Evolutionary conservation across 345 rosid species (phyloP).

Genomic region (Boechera divaricarpa): DNA sequence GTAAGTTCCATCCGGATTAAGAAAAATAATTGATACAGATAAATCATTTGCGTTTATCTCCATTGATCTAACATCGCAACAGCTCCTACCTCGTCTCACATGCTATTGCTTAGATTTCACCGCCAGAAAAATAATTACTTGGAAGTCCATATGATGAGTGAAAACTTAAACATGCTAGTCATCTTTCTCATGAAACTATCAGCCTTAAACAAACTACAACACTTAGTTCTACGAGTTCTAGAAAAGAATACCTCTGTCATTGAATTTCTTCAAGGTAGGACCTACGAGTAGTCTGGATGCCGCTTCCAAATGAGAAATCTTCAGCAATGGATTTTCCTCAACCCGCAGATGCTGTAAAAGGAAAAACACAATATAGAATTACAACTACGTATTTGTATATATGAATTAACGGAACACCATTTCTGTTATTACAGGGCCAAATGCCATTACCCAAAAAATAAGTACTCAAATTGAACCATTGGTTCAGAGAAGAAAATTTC

Average conservation of each 20-base stretch:
- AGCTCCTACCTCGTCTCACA: constrained; percentile 19
- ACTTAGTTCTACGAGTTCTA: constrained; percentile 24
- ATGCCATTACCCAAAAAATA: constrained; percentile 17
- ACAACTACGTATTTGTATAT: background rate
- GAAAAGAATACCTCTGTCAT: constrained; percentile 80
- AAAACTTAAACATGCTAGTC: constrained; percentile 6
- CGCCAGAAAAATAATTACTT: constrained; percentile 13
- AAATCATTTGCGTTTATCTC: constrained; percentile 6
- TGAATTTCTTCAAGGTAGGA: constrained; percentile 92
- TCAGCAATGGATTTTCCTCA: constrained; percentile 96
- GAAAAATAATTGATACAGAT: background rate
- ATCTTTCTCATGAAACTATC: constrained; percentile 13
- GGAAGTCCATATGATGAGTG: constrained; percentile 18
- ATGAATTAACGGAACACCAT: background rate
- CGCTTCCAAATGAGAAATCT: constrained; percentile 95
- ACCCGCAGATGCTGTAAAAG: constrained; percentile 84
- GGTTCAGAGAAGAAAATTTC: background rate
- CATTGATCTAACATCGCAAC: constrained; percentile 19
- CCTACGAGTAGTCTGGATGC: constrained; percentile 95
- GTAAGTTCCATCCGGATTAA: constrained; percentile 7
- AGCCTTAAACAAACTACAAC: constrained; percentile 10
- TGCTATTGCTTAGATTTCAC: background rate
- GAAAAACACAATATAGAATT: constrained; percentile 14
- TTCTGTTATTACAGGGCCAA: background rate
- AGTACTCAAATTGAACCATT: background rate